Conservation (phyloP, 257 asterid genomes). For the Mentha longifolia region DNA sequence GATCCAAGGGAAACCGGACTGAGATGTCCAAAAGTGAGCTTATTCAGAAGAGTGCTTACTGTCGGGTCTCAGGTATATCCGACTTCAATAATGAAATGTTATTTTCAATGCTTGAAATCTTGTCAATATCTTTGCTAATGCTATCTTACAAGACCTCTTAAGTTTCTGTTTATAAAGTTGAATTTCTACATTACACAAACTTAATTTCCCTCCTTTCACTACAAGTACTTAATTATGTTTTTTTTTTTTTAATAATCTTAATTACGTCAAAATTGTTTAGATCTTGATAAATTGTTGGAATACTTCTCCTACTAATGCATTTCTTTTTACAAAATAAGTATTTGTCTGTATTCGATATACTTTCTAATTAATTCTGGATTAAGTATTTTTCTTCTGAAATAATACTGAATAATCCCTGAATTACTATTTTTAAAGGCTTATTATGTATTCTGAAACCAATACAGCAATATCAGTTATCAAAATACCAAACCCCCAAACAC, state of each 20-base stretch:
- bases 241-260: too few relatives aligned
- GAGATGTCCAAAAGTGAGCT: slow-evolving; percentile 84
- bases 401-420: not conserved
- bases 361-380: not conserved
- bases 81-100: slow-evolving; percentile 11
- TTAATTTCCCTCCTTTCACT: not conserved
- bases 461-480: too few relatives aligned
- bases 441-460: not conserved
- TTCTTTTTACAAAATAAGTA: not conserved
- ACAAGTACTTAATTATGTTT: not conserved
- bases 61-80: slow-evolving; percentile 78
- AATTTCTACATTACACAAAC: not conserved
- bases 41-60: slow-evolving; percentile 82
- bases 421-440: not conserved
- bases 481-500: not conserved
- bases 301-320: not conserved
- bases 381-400: not conserved
- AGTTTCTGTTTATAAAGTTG: not conserved
- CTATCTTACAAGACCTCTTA: not conserved
- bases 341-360: not conserved
- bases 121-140: not conserved
- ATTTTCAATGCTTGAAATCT: not conserved
- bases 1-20: slow-evolving; percentile 91
- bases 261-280: not conserved
- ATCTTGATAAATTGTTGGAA: not conserved